These are phyloP conservation scores for Tremellales sp. DNA, from an alignment of 1,284 basidiomycete genomes.

Conservation along the genomic window DNA sequence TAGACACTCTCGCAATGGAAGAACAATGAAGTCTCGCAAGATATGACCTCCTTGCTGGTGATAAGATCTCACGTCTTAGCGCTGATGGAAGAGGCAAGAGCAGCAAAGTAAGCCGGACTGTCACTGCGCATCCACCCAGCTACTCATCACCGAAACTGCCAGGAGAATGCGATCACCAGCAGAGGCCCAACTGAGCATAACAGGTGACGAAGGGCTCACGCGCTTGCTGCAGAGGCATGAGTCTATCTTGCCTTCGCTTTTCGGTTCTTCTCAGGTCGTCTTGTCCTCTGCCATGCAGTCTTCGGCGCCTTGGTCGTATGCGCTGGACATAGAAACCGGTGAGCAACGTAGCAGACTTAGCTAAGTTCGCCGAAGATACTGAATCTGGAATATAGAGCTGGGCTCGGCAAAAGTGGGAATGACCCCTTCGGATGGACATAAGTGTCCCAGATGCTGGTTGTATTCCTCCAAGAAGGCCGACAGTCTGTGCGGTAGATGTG, in stretches of 20 bases:
- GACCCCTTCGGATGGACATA: slow-evolving; percentile 55
- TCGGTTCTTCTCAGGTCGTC: slow-evolving; percentile 51
- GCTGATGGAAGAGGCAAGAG: slow-evolving; percentile 30
- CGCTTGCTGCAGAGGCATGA: slow-evolving; percentile 18
- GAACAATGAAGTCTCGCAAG: slow-evolving; percentile 7
- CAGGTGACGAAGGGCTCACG: neutral
- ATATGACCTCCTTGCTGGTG: slow-evolving; percentile 26
- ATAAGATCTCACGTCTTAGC: slow-evolving; percentile 26
- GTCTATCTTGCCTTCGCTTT: slow-evolving; percentile 59
- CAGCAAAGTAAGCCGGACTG: slow-evolving; percentile 30
- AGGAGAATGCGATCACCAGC: slow-evolving; percentile 8
- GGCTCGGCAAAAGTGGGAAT: slow-evolving; percentile 43
- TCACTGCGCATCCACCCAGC: neutral
- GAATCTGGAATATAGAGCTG: slow-evolving; percentile 25
- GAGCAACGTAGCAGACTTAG: slow-evolving; percentile 9
- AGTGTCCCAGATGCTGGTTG: slow-evolving; percentile 79
- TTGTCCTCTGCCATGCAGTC: slow-evolving; percentile 58
- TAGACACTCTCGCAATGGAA: slow-evolving; percentile 17
- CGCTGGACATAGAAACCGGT: slow-evolving; percentile 31
- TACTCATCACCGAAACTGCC: neutral
- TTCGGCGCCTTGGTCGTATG: slow-evolving; percentile 53
- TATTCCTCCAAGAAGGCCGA: slow-evolving; percentile 55
- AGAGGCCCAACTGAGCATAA: slow-evolving; percentile 16
- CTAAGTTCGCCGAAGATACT: neutral
- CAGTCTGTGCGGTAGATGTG: slow-evolving; percentile 61